These are phyloP conservation scores for Holtermanniella nyarrowii DNA, from an alignment of 768 basidiomycete species.

Conservation along the genomic window DNA sequence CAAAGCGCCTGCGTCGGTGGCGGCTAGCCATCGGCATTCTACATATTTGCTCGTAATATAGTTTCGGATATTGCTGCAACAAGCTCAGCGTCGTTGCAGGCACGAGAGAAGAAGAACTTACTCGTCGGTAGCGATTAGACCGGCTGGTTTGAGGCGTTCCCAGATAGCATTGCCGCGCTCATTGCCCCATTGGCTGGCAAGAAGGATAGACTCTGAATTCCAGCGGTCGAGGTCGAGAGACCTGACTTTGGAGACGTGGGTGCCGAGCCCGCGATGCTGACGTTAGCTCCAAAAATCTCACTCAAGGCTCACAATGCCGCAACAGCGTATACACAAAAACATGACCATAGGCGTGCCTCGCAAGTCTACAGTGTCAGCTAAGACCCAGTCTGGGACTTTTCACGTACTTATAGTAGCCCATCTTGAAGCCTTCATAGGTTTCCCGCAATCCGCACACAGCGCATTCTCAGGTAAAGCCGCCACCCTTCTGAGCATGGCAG, in stretches of 20 bases:
- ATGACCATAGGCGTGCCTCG: constrained; percentile 32
- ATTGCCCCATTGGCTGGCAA: constrained; percentile 36
- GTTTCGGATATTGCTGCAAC: constrained; percentile 17
- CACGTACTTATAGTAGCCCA: constrained; percentile 38
- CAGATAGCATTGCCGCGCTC: constrained; percentile 31
- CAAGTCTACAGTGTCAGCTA: constrained; percentile 12
- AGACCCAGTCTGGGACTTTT: background rate
- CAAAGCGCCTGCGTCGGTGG: constrained; percentile 7
- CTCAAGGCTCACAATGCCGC: constrained; percentile 15
- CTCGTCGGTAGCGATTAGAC: constrained; percentile 22
- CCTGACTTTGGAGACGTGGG: constrained; percentile 39
- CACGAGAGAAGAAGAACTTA: constrained; percentile 13
- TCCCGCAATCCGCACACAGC: constrained; percentile 38
- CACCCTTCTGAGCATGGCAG: constrained; percentile 26
- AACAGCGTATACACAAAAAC: constrained; percentile 39
- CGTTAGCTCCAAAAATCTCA: background rate
- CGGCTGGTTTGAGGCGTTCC: constrained; percentile 21
- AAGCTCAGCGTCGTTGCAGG: background rate
- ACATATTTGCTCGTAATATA: constrained; percentile 37
- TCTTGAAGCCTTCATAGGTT: constrained; percentile 28
- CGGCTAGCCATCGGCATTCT: constrained; percentile 32
- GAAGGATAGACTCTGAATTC: constrained; percentile 28
- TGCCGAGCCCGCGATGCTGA: constrained; percentile 33
- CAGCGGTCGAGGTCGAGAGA: constrained; percentile 38
- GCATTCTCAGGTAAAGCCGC: constrained; percentile 25